Percentiles rank a stretch among this genome's conserved stretches.
Conservation (phyloP, 768 basidiomycete genomes). For the Mycena pura region DNA sequence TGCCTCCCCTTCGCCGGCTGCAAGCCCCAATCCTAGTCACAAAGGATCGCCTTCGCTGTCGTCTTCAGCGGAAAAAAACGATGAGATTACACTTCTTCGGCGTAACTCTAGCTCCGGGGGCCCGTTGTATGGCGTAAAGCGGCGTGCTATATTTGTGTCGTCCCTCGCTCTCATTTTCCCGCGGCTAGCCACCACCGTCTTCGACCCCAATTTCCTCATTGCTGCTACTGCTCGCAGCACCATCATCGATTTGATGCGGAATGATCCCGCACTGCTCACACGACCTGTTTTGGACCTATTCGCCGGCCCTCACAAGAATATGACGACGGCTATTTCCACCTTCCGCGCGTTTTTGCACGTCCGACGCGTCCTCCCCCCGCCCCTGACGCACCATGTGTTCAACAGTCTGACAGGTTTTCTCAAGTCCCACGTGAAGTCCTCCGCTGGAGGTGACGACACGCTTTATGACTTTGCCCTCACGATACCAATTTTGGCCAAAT, state of each 20-base stretch:
- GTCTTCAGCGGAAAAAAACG: slow-evolving; percentile 31
- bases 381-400: slow-evolving; percentile 69
- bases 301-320: slow-evolving; percentile 54
- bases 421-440: slow-evolving; percentile 49
- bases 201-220: slow-evolving; percentile 59
- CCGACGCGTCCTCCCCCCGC: slow-evolving; percentile 63
- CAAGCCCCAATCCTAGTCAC: slow-evolving; percentile 41
- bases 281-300: slow-evolving; percentile 69
- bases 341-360: slow-evolving; percentile 66
- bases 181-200: slow-evolving; percentile 56
- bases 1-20: slow-evolving; percentile 35
- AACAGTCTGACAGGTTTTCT: slow-evolving; percentile 75
- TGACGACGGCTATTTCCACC: slow-evolving; percentile 54
- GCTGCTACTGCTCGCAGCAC: slow-evolving; percentile 62
- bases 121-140: slow-evolving; percentile 53
- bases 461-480: slow-evolving; percentile 60
- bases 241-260: slow-evolving; percentile 72
- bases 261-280: slow-evolving; percentile 72
- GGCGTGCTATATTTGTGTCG: slow-evolving; percentile 72
- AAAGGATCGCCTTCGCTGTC: slow-evolving; percentile 31
- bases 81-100: slow-evolving; percentile 48
- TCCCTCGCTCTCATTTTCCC: slow-evolving; percentile 62
- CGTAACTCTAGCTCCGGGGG: slow-evolving; percentile 65
- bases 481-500: slow-evolving; percentile 62
- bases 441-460: slow-evolving; percentile 51